These are phyloP conservation scores for Graphilbum fragrans DNA, from an alignment of 2,329 filamentous ascomycete genomes.

Conservation along the genomic window DNA sequence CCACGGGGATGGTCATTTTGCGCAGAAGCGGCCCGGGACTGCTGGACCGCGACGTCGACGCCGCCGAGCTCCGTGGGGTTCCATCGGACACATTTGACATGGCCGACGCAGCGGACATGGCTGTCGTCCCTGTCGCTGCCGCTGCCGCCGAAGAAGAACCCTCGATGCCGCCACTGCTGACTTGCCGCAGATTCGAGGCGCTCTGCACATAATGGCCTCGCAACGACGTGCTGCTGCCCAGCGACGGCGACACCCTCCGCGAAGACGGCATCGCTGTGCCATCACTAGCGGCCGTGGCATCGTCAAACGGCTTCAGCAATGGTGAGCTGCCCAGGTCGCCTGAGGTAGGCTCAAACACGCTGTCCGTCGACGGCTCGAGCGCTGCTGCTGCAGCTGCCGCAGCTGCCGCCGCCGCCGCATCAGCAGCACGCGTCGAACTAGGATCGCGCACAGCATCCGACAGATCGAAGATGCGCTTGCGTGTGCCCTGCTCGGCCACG, in stretches of 20 bases:
- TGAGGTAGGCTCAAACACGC: slow-evolving; percentile 71
- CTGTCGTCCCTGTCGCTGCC: slow-evolving; percentile 47
- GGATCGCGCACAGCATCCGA: slow-evolving; percentile 48
- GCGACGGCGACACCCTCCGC: slow-evolving; percentile 1
- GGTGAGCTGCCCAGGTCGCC: slow-evolving; percentile 68
- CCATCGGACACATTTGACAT: slow-evolving; percentile 50
- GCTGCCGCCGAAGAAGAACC: slow-evolving; percentile 48
- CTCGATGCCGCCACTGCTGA: slow-evolving; percentile 2
- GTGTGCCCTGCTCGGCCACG: slow-evolving; percentile 42
- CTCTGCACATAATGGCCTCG: slow-evolving; percentile 3
- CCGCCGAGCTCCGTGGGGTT: slow-evolving; percentile 56
- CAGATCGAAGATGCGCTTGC: slow-evolving; percentile 54
- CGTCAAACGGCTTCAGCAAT: slow-evolving; percentile 46
- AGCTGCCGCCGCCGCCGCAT: slow-evolving; percentile 3
- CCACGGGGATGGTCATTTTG: slow-evolving; percentile 47
- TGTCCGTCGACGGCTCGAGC: slow-evolving; percentile 44
- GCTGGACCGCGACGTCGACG: slow-evolving; percentile 53
- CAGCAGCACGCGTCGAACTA: slow-evolving; percentile 2
- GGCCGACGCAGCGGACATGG: no score
- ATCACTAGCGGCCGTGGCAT: slow-evolving; percentile 20
- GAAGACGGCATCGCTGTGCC: not conserved
- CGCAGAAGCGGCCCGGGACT: slow-evolving; percentile 45
- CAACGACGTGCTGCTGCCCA: slow-evolving; percentile 1
- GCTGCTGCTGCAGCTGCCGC: slow-evolving; percentile 23
- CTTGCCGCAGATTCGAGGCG: slow-evolving; percentile 3